These are phyloP conservation scores for Globisporangium splendens DNA, from an alignment of 352 stramenopile genomes.

Conservation along the genomic window DNA sequence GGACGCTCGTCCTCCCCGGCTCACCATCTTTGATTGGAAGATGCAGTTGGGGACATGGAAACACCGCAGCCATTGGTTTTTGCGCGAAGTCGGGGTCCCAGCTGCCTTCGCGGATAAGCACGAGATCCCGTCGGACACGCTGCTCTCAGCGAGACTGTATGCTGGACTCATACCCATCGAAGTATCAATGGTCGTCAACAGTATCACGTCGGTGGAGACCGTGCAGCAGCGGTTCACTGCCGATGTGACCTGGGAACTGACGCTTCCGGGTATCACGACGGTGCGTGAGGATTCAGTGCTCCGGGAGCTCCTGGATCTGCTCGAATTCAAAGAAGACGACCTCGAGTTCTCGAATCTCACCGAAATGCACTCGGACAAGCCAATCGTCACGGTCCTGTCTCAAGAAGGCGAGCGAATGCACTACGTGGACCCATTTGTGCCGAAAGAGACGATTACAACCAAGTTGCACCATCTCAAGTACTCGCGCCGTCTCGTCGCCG, in stretches of 20 bases:
- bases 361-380: slow-evolving; percentile 12
- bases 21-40: slow-evolving; percentile 49
- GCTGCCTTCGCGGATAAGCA: neutral
- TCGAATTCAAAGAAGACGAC: slow-evolving; percentile 24
- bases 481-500: slow-evolving; percentile 18
- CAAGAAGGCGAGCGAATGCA: slow-evolving; percentile 6
- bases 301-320: slow-evolving; percentile 24
- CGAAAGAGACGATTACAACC: neutral
- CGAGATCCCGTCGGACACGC: neutral
- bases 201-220: slow-evolving; percentile 22
- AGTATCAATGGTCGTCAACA: slow-evolving; percentile 22
- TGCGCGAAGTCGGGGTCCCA: slow-evolving; percentile 35
- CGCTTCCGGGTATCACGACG: slow-evolving; percentile 20
- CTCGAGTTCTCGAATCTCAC: slow-evolving; percentile 32
- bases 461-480: slow-evolving; percentile 19
- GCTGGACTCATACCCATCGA: slow-evolving; percentile 20
- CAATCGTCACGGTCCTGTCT: slow-evolving; percentile 4
- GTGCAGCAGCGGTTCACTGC: slow-evolving; percentile 24
- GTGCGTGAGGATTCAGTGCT: slow-evolving; percentile 28
- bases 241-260: slow-evolving; percentile 33
- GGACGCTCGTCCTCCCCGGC: slow-evolving; percentile 8
- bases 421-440: slow-evolving; percentile 12
- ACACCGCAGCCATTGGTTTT: slow-evolving; percentile 42
- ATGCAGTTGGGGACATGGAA: slow-evolving; percentile 52
- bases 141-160: slow-evolving; percentile 16